Evolutionary conservation across 805 yeast genomes (phyloP).

Genomic region (Hanseniaspora nectarophila): DNA sequence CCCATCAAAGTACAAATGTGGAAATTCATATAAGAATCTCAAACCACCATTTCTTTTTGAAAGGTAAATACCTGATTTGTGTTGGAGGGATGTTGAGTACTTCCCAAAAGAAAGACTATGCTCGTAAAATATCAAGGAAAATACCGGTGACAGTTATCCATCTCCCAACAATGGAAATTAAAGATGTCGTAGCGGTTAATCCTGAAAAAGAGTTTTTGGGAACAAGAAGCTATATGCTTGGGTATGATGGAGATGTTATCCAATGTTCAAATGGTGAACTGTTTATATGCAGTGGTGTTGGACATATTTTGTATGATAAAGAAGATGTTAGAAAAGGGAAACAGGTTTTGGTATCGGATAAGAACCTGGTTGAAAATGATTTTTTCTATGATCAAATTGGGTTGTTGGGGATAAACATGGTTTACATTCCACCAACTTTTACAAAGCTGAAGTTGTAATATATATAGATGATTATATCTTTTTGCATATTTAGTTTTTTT

Average conservation of each 20-base stretch:
- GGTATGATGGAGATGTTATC: constrained; percentile 1
- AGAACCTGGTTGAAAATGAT: background rate
- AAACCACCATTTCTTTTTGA: background rate
- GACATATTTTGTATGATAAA: background rate
- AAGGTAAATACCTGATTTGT: constrained; percentile 3
- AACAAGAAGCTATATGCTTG: background rate
- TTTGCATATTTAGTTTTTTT: no score
- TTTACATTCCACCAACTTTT: background rate
- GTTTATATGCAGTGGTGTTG: background rate
- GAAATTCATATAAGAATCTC: background rate
- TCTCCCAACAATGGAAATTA: constrained; percentile 3
- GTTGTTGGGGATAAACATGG: background rate
- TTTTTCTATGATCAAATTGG: background rate
- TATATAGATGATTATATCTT: background rate
- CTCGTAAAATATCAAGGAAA: background rate
- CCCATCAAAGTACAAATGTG: background rate
- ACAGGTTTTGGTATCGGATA: background rate
- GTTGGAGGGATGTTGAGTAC: constrained; percentile 2
- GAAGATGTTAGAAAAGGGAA: background rate
- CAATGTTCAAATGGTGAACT: background rate
- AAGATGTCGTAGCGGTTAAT: background rate
- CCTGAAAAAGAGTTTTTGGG: background rate
- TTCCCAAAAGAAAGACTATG: background rate
- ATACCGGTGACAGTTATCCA: background rate
- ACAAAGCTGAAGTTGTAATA: background rate